These are phyloP conservation scores for Naganishia albida DNA, from an alignment of 1,284 basidiomycete genomes.

Conservation along the genomic window DNA sequence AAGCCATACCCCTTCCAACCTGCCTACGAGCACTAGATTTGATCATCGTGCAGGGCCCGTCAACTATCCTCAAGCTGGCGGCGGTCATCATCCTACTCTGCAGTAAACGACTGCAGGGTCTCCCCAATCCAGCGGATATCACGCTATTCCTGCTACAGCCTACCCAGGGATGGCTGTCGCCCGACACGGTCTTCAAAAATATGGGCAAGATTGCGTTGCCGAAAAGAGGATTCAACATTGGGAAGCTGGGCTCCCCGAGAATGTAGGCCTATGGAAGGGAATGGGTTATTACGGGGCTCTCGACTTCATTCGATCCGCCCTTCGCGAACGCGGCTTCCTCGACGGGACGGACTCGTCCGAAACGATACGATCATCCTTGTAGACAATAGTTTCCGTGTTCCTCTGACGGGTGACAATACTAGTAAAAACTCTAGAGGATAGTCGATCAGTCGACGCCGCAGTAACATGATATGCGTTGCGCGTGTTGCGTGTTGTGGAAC, in stretches of 20 bases:
- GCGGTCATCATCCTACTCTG: conserved; percentile 6
- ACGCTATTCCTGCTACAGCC: conserved; percentile 6
- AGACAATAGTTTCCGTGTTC: no score
- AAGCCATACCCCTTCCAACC: conserved; percentile 19
- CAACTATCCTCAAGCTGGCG: conserved; percentile 19
- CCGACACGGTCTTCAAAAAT: conserved; percentile 8
- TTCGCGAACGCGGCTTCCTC: no score
- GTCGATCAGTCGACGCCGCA: no score
- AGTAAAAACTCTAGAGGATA: no score
- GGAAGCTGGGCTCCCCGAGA: neutral
- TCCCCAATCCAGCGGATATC: conserved; percentile 11
- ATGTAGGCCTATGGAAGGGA: neutral
- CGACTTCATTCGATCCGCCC: no score
- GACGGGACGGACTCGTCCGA: no score
- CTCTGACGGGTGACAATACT: no score
- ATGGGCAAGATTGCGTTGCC: conserved; percentile 13
- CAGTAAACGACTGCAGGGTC: conserved; percentile 6
- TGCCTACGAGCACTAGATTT: conserved; percentile 20
- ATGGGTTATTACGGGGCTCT: no score
- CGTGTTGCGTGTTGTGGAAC: no score
- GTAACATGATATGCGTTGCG: no score
- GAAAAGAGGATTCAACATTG: conserved; percentile 1
- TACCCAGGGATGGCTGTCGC: conserved; percentile 18
- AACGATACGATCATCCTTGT: no score
- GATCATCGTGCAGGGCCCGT: conserved; percentile 9